Percentiles rank a stretch among this genome's conserved stretches.
phyloP scores from a whole-genome alignment of 1,284 basidiomycete species.

The Gomphus sp. region DNA sequence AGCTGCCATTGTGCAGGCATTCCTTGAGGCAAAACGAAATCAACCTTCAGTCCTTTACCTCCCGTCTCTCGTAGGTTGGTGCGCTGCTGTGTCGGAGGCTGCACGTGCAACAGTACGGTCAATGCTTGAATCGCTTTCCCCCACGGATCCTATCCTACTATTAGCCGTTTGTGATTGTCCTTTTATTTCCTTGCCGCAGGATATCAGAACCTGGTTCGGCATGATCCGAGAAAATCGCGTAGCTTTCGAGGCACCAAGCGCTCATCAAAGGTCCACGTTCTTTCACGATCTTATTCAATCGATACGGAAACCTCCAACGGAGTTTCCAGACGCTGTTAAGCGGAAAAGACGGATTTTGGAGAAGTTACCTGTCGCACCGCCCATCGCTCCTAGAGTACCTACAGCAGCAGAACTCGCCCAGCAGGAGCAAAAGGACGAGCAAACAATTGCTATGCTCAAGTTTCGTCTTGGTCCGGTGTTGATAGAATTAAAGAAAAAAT shows the following conservation, averaged over 20 bases:
- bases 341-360: conserved; percentile 82
- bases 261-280: conserved; percentile 62
- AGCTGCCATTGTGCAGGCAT: conserved; percentile 92
- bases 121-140: conserved; percentile 83
- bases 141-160: conserved; percentile 88
- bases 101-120: conserved; percentile 80
- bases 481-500: conserved; percentile 86
- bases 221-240: conserved; percentile 67
- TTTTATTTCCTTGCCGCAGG: conserved; percentile 63
- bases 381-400: conserved; percentile 77
- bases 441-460: conserved; percentile 76
- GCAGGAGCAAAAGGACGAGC: conserved; percentile 77
- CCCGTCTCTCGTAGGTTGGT: conserved; percentile 85
- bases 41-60: conserved; percentile 96
- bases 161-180: conserved; percentile 82
- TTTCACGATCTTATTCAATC: conserved; percentile 69
- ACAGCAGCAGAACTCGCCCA: conserved; percentile 77
- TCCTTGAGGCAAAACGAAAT: conserved; percentile 94
- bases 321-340: conserved; percentile 87
- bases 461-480: conserved; percentile 83
- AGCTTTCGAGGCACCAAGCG: conserved; percentile 42
- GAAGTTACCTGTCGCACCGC: conserved; percentile 81
- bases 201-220: conserved; percentile 93
- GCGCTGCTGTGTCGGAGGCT: conserved; percentile 75
- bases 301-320: conserved; percentile 67